Evolutionary conservation across 2,329 filamentous ascomycete species (phyloP).

Genomic region (Sporothrix inflata): DNA sequence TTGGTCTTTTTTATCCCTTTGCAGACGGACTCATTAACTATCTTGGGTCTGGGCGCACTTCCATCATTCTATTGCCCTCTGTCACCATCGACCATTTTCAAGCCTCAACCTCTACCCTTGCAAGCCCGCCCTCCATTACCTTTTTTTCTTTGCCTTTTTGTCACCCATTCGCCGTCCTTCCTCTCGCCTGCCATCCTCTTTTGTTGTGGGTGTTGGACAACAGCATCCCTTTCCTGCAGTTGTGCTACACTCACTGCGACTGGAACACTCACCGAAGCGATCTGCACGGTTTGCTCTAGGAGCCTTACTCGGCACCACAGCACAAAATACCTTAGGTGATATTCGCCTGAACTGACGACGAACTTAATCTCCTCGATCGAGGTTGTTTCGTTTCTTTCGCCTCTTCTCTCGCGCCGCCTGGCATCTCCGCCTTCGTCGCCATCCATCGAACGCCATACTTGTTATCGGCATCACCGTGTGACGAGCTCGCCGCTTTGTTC

Average conservation of each 20-base stretch:
- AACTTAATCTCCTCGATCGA: not conserved
- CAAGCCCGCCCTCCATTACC: not conserved
- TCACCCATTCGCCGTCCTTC: slow-evolving; percentile 7
- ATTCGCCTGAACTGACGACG: slow-evolving; percentile 16
- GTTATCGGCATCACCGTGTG: slow-evolving; percentile 18
- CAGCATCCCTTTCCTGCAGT: not conserved
- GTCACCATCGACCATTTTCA: slow-evolving; percentile 31
- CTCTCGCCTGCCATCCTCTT: not conserved
- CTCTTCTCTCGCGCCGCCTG: not conserved
- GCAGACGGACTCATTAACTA: slow-evolving; percentile 18
- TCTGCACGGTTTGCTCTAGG: not conserved
- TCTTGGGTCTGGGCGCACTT: slow-evolving; percentile 29
- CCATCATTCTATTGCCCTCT: slow-evolving; percentile 33
- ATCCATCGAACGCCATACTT: not conserved
- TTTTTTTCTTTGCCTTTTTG: not conserved
- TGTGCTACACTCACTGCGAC: not conserved
- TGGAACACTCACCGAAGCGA: slow-evolving; percentile 9
- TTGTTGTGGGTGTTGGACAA: not conserved
- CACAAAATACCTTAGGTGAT: slow-evolving; percentile 1
- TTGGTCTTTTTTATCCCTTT: slow-evolving; percentile 2
- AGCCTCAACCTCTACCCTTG: slow-evolving; percentile 26
- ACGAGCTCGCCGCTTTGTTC: slow-evolving; percentile 20
- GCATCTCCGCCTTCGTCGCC: not conserved
- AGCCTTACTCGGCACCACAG: not conserved
- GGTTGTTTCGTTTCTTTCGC: not conserved